Evolutionary conservation across 2,329 filamentous ascomycete species (phyloP).

Genomic region (Penicillium paneum): DNA sequence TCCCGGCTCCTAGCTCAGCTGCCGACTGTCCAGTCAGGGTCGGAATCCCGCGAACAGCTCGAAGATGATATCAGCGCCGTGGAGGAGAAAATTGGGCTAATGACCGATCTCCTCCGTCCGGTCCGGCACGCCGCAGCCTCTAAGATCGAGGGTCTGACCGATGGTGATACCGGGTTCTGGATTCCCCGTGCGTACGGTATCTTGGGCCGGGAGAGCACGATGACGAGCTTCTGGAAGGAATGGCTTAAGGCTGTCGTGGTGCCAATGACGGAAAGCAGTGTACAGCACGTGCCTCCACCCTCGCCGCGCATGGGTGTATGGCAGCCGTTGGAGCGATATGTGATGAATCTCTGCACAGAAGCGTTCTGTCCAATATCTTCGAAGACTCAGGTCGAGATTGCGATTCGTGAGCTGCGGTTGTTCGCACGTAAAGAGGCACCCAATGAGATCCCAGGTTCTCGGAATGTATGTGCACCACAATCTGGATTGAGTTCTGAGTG

Average conservation of each 20-base stretch:
- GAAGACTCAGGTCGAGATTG: conserved; percentile 91
- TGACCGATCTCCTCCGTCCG: conserved; percentile 92
- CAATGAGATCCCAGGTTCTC: conserved; percentile 89
- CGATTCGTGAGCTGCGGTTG: conserved; percentile 81
- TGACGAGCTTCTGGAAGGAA: conserved; percentile 96
- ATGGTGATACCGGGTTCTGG: conserved; percentile 94
- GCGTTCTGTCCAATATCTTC: conserved; percentile 88
- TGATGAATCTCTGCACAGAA: conserved; percentile 94
- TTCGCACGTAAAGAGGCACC: conserved; percentile 89
- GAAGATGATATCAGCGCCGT: conserved; percentile 94
- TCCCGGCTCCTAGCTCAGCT: conserved; percentile 83
- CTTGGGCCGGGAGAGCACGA: conserved; percentile 74
- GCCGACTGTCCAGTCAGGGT: conserved; percentile 75
- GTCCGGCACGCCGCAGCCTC: conserved; percentile 91
- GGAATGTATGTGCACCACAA: conserved; percentile 52
- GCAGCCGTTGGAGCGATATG: conserved; percentile 95
- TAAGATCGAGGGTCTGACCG: conserved; percentile 94
- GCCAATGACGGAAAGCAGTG: conserved; percentile 85
- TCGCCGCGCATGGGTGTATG: conserved; percentile 89
- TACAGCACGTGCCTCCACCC: conserved; percentile 79
- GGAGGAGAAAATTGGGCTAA: conserved; percentile 93
- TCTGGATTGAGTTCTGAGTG: neutral
- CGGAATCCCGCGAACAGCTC: conserved; percentile 72
- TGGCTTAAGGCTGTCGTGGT: conserved; percentile 93
- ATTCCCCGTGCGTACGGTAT: conserved; percentile 91